Base-by-base conservation (phyloP, 1,284 basidiomycete genomes). In the Violaceomyces palustris region DNA sequence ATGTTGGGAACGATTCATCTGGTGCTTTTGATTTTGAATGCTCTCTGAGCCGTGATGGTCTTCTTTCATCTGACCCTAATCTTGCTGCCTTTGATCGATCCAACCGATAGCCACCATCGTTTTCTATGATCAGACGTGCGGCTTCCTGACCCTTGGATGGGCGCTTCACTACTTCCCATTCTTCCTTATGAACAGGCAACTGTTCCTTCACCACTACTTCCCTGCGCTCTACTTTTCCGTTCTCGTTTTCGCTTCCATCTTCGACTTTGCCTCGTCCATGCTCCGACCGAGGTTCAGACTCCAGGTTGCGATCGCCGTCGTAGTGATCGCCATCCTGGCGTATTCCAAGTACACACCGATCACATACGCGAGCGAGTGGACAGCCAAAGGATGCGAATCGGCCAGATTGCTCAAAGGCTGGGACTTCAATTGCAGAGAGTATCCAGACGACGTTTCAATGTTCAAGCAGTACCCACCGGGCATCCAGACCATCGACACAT, bases 201-300 rank as follows among this genome's bases (percentile, higher is more conserved):
- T 97, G 34, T 97, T 97, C 81, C 75, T 97, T 22, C 92, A 97
- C 73, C 92, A 97, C 76, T 96, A 97, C 74, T 85, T 96, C 74
- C 92, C 92, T 0, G 89, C 93, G 0, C 79, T 99, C 12, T 98
- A 94, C 75, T 97, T 92, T 70, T 84, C 88, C 17, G 83, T 97
- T 59, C 80, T 98, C 8, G 77, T 91, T 21, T 79, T 81, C 23
- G 86, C 85, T 41, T 79, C 79, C 2, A 79, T 87, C 1, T 96
- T 97, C 65, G 94, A 98, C 74, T 80, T 90, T 31, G 74, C 82
- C 27, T 96, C 91, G 0, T 85, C 85, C 23, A 80, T 80, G 1
- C 76, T 97, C 8, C 80, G 85, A 14, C 87, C 89, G 0, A 79
- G 82, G 19, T 75, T 87, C 18, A 80, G 92, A 9, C 74, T 94